A percentile compares a stretch with the other conserved stretches of the same genome.
Conservation (phyloP, 1,139 yeast genomes). For the Groenewaldozyma auringiensis region DNA sequence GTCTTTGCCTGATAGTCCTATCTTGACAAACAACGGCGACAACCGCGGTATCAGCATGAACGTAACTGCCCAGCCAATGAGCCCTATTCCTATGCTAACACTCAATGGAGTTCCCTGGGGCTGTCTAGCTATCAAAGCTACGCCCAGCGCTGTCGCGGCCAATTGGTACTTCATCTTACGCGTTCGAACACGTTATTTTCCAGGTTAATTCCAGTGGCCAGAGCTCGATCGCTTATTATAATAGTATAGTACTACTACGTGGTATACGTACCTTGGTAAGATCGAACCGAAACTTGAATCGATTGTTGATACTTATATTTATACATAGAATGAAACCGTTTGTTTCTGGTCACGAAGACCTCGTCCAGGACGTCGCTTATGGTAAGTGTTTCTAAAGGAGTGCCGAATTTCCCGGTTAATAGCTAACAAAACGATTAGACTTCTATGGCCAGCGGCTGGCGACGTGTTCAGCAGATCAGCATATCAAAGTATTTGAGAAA, state of each 20-base stretch:
- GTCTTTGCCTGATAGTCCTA: constrained; percentile 82
- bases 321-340: constrained; percentile 67
- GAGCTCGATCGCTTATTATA: no score
- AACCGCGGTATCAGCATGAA: constrained; percentile 58
- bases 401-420: not conserved
- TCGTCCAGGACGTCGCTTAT: constrained; percentile 80
- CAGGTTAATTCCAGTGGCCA: no score
- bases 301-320: no score
- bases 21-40: constrained; percentile 56
- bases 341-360: constrained; percentile 83
- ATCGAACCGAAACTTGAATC: no score
- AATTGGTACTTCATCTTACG: not conserved
- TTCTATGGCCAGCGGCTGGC: constrained; percentile 87
- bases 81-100: constrained; percentile 48
- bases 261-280: no score
- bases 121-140: constrained; percentile 18
- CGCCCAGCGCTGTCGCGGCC: constrained; percentile 11
- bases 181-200: not conserved
- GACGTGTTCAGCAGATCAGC: constrained; percentile 89
- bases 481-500: constrained; percentile 75
- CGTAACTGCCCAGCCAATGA: constrained; percentile 58
- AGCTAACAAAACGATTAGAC: no score
- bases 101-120: constrained; percentile 22
- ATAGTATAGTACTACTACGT: no score
- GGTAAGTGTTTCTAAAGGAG: constrained; percentile 33